A percentile compares a stretch with the other conserved stretches of the same genome.
Conservation (phyloP, 306 rosid species). For the Dalbergia cochinchinensis region DNA sequence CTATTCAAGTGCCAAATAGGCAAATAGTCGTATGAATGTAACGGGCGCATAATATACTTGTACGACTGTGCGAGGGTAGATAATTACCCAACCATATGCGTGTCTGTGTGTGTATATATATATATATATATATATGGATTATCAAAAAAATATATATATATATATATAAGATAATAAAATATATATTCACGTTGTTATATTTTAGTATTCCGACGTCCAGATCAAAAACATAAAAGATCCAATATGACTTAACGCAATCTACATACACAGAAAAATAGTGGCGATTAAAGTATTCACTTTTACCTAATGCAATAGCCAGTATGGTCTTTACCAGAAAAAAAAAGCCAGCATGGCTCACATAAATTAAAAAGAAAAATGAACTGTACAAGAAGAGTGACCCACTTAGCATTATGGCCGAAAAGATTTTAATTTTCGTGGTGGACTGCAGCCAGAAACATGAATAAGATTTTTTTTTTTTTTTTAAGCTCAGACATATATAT, state of each 20-base stretch:
- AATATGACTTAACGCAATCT: background rate
- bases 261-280: background rate
- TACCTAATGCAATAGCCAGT: background rate
- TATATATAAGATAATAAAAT: too few relatives aligned
- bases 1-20: background rate
- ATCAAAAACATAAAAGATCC: too few relatives aligned
- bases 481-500: slow-evolving; percentile 16
- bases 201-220: too few relatives aligned
- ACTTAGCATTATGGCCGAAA: slow-evolving; percentile 31
- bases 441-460: slow-evolving; percentile 39
- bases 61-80: too few relatives aligned
- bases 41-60: too few relatives aligned
- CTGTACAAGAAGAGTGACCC: background rate
- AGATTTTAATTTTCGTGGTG: background rate
- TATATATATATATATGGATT: too few relatives aligned
- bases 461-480: background rate
- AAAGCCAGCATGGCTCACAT: background rate
- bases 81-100: too few relatives aligned
- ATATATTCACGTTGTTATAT: too few relatives aligned
- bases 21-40: too few relatives aligned
- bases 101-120: too few relatives aligned
- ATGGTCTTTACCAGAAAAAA: too few relatives aligned
- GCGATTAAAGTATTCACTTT: slow-evolving; percentile 13
- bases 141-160: too few relatives aligned
- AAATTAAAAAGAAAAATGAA: background rate